phyloP scores from a whole-genome alignment of 257 asterid genomes.

The Solanum lycopersicoides region DNA sequence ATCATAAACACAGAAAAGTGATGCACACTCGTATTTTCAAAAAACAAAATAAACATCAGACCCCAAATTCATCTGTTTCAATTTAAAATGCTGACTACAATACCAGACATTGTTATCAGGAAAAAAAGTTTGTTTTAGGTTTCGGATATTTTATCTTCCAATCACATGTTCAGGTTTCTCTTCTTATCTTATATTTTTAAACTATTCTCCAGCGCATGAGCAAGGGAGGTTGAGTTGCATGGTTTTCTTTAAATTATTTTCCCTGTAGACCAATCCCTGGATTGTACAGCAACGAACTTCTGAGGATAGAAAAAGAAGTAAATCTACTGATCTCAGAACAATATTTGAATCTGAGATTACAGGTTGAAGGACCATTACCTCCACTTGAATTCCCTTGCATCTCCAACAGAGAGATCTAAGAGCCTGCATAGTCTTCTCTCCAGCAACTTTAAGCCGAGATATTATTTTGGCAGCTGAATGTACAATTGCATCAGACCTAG shows the following conservation, averaged over 20 bases:
- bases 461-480: conserved; percentile 88
- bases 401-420: conserved; percentile 93
- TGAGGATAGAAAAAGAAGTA: background rate
- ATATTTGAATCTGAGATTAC: background rate
- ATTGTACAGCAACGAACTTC: background rate
- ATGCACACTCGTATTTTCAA: background rate
- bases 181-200: background rate
- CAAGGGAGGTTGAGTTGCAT: background rate
- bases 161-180: background rate
- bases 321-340: background rate
- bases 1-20: background rate
- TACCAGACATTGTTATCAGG: background rate
- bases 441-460: conserved; percentile 80
- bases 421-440: conserved; percentile 88
- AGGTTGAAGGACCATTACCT: conserved; percentile 47
- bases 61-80: background rate
- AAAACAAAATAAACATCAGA: background rate
- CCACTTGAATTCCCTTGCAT: conserved; percentile 89
- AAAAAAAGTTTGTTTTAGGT: background rate
- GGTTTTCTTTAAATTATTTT: background rate
- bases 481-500: conserved; percentile 89
- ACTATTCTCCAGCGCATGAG: background rate
- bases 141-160: background rate
- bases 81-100: background rate
- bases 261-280: background rate